These are phyloP conservation scores for Coemansia sp. DNA, from an alignment of 192 early-diverging fungal genomes.

Conservation along the genomic window DNA sequence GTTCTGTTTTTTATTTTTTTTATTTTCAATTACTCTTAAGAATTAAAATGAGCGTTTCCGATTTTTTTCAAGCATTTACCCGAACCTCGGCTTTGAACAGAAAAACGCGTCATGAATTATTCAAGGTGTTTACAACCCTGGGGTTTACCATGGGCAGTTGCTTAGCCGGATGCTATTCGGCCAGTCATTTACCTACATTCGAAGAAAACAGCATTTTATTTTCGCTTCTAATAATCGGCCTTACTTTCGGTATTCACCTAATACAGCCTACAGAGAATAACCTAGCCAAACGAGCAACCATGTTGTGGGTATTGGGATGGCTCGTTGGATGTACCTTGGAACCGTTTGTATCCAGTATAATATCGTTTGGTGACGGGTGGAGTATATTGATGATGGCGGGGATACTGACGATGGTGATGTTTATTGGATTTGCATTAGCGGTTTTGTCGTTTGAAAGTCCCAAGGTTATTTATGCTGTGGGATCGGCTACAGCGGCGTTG, in stretches of 20 bases:
- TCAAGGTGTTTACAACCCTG: constrained; percentile 14
- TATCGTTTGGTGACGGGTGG: neutral
- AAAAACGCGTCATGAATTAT: constrained; percentile 22
- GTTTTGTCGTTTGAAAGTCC: neutral
- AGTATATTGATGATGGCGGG: neutral
- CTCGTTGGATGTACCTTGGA: neutral
- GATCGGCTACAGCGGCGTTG: constrained; percentile 11
- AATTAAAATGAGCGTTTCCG: constrained; percentile 1
- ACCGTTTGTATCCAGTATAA: neutral
- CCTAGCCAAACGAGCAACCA: neutral
- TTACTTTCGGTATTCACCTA: neutral
- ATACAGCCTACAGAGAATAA: neutral
- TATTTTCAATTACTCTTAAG: neutral
- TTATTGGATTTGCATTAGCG: neutral
- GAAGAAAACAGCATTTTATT: neutral
- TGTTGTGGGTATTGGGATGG: neutral
- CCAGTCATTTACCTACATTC: neutral
- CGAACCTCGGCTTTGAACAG: constrained; percentile 21
- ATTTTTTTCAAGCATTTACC: constrained; percentile 20
- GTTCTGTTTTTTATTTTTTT: neutral
- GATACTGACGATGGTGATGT: neutral
- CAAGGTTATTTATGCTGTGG: constrained; percentile 22
- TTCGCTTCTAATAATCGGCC: neutral
- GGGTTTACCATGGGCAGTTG: constrained; percentile 8
- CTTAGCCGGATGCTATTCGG: constrained; percentile 13